Conservation (phyloP, 2,329 filamentous ascomycete genomes). For the Cladorrhinum sp. region DNA sequence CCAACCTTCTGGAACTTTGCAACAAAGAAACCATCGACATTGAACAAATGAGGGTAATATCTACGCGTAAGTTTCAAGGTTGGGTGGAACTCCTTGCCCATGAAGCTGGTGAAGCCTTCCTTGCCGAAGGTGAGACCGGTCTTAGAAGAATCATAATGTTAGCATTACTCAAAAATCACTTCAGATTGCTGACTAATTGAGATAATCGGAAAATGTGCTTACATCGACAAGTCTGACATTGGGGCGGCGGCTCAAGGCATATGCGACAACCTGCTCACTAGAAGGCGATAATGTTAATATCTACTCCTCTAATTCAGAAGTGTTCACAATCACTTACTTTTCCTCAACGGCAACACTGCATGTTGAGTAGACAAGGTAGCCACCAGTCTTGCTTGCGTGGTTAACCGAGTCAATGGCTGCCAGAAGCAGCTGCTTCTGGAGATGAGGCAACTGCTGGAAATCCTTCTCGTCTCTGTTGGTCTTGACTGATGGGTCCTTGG, state of each 20-base stretch:
- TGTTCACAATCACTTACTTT: slow-evolving; percentile 36
- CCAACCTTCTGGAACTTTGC: slow-evolving; percentile 94
- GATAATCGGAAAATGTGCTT: not conserved
- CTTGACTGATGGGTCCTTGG: slow-evolving; percentile 95
- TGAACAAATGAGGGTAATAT: slow-evolving; percentile 88
- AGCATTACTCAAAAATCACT: slow-evolving; percentile 9
- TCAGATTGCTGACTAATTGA: no score
- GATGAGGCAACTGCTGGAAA: slow-evolving; percentile 88
- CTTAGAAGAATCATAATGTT: slow-evolving; percentile 11
- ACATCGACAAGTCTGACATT: slow-evolving; percentile 87
- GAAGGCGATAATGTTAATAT: slow-evolving; percentile 4
- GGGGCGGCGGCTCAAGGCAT: slow-evolving; percentile 84
- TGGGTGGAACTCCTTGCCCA: slow-evolving; percentile 87
- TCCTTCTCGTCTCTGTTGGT: slow-evolving; percentile 97
- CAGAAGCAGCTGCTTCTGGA: slow-evolving; percentile 90
- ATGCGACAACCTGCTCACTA: slow-evolving; percentile 61
- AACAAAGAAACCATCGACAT: slow-evolving; percentile 97
- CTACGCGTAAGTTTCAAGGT: slow-evolving; percentile 78
- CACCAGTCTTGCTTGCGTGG: slow-evolving; percentile 85
- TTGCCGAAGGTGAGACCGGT: slow-evolving; percentile 87
- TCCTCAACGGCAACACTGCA: slow-evolving; percentile 94
- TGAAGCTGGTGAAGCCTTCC: slow-evolving; percentile 86
- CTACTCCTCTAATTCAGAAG: not conserved
- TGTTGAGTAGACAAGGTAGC: slow-evolving; percentile 94
- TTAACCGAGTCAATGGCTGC: slow-evolving; percentile 94